Percentiles rank a stretch among this genome's conserved stretches.
phyloP scores from a whole-genome alignment of 2,329 filamentous ascomycete species.

The Exophiala lecanii-corni region DNA sequence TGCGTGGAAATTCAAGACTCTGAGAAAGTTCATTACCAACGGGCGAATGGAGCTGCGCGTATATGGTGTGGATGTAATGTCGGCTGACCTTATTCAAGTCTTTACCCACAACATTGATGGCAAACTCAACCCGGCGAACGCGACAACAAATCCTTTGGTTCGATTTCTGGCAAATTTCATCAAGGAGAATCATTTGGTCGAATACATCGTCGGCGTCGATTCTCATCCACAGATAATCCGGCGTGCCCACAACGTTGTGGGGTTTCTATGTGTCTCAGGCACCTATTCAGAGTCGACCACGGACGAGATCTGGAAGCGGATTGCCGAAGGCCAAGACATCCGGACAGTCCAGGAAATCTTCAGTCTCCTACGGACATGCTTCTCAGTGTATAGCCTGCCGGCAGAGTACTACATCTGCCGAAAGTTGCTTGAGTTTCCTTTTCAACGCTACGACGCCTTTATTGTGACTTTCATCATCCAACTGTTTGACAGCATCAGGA shows the following conservation, averaged over 20 bases:
- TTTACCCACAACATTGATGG: slow-evolving; percentile 54
- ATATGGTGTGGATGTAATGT: slow-evolving; percentile 70
- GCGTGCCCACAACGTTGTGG: slow-evolving; percentile 76
- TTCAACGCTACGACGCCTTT: slow-evolving; percentile 57
- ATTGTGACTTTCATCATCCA: slow-evolving; percentile 60
- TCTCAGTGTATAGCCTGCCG: slow-evolving; percentile 40
- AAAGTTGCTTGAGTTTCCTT: slow-evolving; percentile 63
- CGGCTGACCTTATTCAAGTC: slow-evolving; percentile 61
- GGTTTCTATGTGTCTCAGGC: slow-evolving; percentile 75
- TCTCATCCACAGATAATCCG: slow-evolving; percentile 87
- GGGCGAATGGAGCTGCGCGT: slow-evolving; percentile 89
- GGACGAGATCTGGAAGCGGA: slow-evolving; percentile 77
- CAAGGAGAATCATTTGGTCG: slow-evolving; percentile 64
- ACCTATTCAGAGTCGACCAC: slow-evolving; percentile 69
- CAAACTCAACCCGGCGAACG: slow-evolving; percentile 34
- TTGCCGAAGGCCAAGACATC: slow-evolving; percentile 76
- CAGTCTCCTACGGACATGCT: slow-evolving; percentile 55
- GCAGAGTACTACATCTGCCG: slow-evolving; percentile 59
- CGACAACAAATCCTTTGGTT: slow-evolving; percentile 51
- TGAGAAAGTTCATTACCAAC: slow-evolving; percentile 70
- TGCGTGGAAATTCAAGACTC: slow-evolving; percentile 64
- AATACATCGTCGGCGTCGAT: slow-evolving; percentile 83
- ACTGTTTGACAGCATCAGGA: slow-evolving; percentile 49
- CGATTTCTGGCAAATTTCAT: slow-evolving; percentile 67
- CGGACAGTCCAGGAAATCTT: slow-evolving; percentile 77